A percentile compares a stretch with the other conserved stretches of the same genome.
These are phyloP conservation scores for Russula griseocarnosa DNA, from an alignment of 768 basidiomycete species.

Conservation along the genomic window DNA sequence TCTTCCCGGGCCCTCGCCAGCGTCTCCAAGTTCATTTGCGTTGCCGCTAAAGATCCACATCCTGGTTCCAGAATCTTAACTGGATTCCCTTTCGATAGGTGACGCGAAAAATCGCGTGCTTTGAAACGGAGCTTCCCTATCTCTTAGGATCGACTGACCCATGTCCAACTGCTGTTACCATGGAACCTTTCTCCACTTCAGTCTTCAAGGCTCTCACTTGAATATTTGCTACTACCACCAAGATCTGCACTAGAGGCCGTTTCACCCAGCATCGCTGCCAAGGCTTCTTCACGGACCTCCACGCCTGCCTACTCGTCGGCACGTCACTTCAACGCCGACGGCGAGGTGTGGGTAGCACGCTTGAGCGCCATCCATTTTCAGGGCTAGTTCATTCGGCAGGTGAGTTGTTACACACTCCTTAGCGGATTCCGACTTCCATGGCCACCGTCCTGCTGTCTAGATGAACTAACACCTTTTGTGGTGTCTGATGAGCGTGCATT, in stretches of 20 bases:
- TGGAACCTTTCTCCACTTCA: slow-evolving; percentile 5
- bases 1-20: too few relatives aligned
- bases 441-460: slow-evolving; percentile 67
- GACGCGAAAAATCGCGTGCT: too few relatives aligned
- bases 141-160: slow-evolving; percentile 6
- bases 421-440: too few relatives aligned
- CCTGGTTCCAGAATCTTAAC: too few relatives aligned
- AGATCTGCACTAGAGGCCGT: slow-evolving; percentile 82
- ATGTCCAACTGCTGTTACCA: slow-evolving; percentile 4
- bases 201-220: slow-evolving; percentile 36
- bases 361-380: slow-evolving; percentile 90
- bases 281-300: slow-evolving; percentile 77
- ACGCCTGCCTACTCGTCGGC: slow-evolving; percentile 74
- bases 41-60: too few relatives aligned
- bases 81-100: too few relatives aligned
- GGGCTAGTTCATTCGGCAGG: slow-evolving; percentile 68
- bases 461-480: slow-evolving; percentile 84
- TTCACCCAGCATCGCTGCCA: slow-evolving; percentile 69
- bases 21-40: too few relatives aligned
- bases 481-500: slow-evolving; percentile 82
- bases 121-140: too few relatives aligned
- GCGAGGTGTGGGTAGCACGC: slow-evolving; percentile 79
- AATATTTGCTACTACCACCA: slow-evolving; percentile 88
- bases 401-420: too few relatives aligned
- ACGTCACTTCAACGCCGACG: slow-evolving; percentile 68